Evolutionary conservation across 2,329 filamentous ascomycete genomes (phyloP).

Genomic region (Blastomyces silverae): DNA sequence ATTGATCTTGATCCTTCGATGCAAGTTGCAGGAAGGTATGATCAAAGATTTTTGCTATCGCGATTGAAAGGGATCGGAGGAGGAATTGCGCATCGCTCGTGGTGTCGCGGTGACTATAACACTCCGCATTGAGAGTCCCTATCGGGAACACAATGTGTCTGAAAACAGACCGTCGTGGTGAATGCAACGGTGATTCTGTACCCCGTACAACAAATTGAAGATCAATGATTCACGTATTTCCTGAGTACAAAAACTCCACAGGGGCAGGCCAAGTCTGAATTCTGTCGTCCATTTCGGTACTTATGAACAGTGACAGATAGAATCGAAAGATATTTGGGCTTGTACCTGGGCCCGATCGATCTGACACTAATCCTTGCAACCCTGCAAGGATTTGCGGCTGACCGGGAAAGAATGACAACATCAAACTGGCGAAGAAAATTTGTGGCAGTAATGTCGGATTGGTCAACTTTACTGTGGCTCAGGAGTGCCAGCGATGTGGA

Average conservation of each 20-base stretch:
- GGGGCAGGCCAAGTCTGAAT: neutral
- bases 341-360: constrained; percentile 1
- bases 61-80: neutral
- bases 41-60: constrained; percentile 2
- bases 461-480: neutral
- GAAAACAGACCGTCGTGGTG: constrained; percentile 1
- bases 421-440: neutral
- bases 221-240: constrained; percentile 4
- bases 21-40: constrained; percentile 1
- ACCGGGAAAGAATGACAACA: constrained; percentile 7
- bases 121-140: neutral
- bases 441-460: neutral
- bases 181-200: neutral
- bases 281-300: neutral
- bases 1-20: constrained; percentile 12
- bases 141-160: neutral
- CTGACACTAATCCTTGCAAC: neutral
- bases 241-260: constrained; percentile 1
- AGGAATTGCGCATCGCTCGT: neutral
- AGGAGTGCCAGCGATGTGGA: neutral
- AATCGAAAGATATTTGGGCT: neutral
- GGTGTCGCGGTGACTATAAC: neutral
- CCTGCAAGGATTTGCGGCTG: neutral
- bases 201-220: neutral
- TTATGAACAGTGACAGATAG: neutral